Percentiles rank a stretch among this genome's conserved stretches.
phyloP scores from a whole-genome alignment of 352 stramenopile species.

The Pythium coloratum region DNA sequence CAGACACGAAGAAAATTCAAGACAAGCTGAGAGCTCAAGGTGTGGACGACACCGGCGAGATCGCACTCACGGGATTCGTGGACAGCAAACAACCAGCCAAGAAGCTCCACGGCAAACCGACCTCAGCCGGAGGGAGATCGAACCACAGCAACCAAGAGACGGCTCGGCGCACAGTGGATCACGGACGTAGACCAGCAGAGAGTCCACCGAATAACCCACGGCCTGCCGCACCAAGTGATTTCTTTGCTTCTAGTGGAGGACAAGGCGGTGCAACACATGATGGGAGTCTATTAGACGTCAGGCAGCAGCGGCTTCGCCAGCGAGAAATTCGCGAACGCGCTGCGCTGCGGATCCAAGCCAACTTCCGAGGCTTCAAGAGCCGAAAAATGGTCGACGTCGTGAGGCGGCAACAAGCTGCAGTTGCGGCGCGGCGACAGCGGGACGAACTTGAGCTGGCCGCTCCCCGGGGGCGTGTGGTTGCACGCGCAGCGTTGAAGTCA shows the following conservation, averaged over 20 bases:
- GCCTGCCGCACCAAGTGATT: not conserved
- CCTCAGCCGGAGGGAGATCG: too few species aligned
- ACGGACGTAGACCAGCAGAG: not conserved
- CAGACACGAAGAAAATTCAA: constrained; percentile 30
- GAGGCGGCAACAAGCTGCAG: constrained; percentile 35
- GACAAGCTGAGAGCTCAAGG: constrained; percentile 51
- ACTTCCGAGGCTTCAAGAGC: constrained; percentile 42
- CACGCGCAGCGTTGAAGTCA: constrained; percentile 34
- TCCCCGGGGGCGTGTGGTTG: constrained; percentile 26
- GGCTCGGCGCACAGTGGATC: not conserved
- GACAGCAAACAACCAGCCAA: constrained; percentile 27
- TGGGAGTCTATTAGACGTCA: not conserved
- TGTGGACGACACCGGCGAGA: constrained; percentile 21
- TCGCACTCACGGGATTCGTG: constrained; percentile 17
- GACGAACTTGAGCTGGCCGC: constrained; percentile 24
- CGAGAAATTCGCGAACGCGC: constrained; percentile 39
- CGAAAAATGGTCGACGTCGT: constrained; percentile 41
- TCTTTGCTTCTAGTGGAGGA: constrained; percentile 1
- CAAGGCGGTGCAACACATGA: not conserved
- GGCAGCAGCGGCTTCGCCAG: constrained; percentile 14
- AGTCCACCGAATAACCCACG: not conserved
- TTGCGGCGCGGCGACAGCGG: constrained; percentile 9
- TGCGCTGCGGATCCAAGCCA: constrained; percentile 42
- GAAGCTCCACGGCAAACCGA: constrained; percentile 4
- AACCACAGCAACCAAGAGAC: not conserved